These are phyloP conservation scores for Botryotinia convoluta DNA, from an alignment of 2,329 filamentous ascomycete species.

Conservation along the genomic window DNA sequence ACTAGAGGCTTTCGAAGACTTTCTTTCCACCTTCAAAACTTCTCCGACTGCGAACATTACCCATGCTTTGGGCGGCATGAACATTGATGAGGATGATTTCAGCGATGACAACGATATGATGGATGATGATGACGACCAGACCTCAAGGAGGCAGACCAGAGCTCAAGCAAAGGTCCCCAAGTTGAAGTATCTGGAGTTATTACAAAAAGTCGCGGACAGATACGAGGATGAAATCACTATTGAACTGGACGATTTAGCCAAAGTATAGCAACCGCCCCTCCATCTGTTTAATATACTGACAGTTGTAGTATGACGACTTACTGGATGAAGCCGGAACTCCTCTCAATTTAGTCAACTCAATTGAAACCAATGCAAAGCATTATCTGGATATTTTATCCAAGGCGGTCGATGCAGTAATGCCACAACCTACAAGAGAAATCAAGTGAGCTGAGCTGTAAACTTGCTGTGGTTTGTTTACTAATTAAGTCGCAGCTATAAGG, in stretches of 20 bases:
- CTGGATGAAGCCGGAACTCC: slow-evolving; percentile 54
- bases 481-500: slow-evolving; percentile 69
- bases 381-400: slow-evolving; percentile 90
- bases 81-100: slow-evolving; percentile 80
- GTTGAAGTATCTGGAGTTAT: slow-evolving; percentile 82
- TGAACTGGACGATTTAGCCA: slow-evolving; percentile 82
- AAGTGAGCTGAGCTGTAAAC: slow-evolving; percentile 52
- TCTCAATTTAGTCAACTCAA: slow-evolving; percentile 73
- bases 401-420: slow-evolving; percentile 85
- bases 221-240: slow-evolving; percentile 74
- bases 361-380: slow-evolving; percentile 89
- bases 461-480: not conserved
- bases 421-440: slow-evolving; percentile 71
- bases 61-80: slow-evolving; percentile 78
- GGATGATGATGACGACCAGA: slow-evolving; percentile 70
- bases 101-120: slow-evolving; percentile 93
- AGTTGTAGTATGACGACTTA: slow-evolving; percentile 64
- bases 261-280: slow-evolving; percentile 53
- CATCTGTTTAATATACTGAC: slow-evolving; percentile 18
- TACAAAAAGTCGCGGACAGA: slow-evolving; percentile 85
- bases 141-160: slow-evolving; percentile 46
- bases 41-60: slow-evolving; percentile 68
- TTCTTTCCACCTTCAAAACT: slow-evolving; percentile 85
- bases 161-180: slow-evolving; percentile 56
- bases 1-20: slow-evolving; percentile 78